Base-by-base conservation (phyloP, 148 eudicot genomes). In the Diospyros kaki region DNA sequence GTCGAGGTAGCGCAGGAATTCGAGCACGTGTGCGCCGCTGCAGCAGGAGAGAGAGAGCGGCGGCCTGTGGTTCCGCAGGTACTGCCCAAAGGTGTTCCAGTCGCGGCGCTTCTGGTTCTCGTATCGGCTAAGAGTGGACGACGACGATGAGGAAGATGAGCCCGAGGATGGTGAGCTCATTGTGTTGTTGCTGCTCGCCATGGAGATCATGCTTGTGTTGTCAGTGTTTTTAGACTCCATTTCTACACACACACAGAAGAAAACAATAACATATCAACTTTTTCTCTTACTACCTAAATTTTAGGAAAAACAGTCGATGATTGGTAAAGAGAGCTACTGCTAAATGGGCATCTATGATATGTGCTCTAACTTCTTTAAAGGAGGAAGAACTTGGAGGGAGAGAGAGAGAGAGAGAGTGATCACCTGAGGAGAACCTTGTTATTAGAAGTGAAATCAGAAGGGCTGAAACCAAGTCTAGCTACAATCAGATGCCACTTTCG, bases 101-200 rank as follows among this genome's bases (percentile, higher is more conserved):
- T 90, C 94, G 5, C 94, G 79, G n/a, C 94, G 79, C 77, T 90
- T 90, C 52, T 90, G 94, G 81, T 86, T 90, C 83, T 90, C 94
- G 81, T 90, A 90, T 14, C 94, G 80, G 81, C 94, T 90, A 5
- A 89, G 74, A 2, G 79, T 69, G 12, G 76, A n/a, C 1, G 83
- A 67, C 1, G 75, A 14, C 1, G 75, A 61, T 6, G 81, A 51
- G 9, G 79, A 71, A 4, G 74, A 73, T 0, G 79, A 72, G 4
- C 53, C 66, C 4, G 70, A 14, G 38, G 80, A 69, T 42, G 81
- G 58, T 48, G 58, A 66, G 17, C 62, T 28, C 50, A 53, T 46
- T 39, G 60, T 39, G 73, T 56, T 69, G 69, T 48, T 45, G 56
- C 51, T 58, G 69, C 28, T 14, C 51, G 46, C 6, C 52, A 2